A percentile compares a stretch with the other conserved stretches of the same genome.
phyloP scores from a whole-genome alignment of 768 basidiomycete genomes.

The Hydnum rufescens region DNA sequence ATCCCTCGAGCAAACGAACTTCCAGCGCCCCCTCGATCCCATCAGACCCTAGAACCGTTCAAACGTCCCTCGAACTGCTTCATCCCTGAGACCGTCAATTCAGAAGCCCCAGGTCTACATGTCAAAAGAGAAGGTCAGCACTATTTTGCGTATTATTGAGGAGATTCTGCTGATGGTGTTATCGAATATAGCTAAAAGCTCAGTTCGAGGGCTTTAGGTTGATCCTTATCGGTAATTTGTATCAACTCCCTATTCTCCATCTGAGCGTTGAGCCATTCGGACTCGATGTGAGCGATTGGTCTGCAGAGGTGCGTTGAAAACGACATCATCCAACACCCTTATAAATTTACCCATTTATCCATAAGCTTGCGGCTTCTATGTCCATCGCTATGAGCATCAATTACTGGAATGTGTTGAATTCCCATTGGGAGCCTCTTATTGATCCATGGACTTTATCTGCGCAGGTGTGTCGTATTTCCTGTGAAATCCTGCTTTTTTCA shows the following conservation, averaged over 20 bases:
- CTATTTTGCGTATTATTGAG: not conserved
- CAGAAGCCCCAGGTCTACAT: slow-evolving; percentile 13
- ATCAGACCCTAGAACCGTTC: not conserved
- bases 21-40: slow-evolving; percentile 15
- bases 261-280: slow-evolving; percentile 71
- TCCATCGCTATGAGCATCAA: slow-evolving; percentile 67
- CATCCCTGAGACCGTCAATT: slow-evolving; percentile 1
- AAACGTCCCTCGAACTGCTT: too few relatives aligned
- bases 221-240: slow-evolving; percentile 81
- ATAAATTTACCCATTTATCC: not conserved
- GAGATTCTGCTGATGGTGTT: not conserved
- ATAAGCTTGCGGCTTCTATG: slow-evolving; percentile 64
- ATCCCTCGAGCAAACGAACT: not conserved
- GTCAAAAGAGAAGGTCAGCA: slow-evolving; percentile 62
- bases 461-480: slow-evolving; percentile 24
- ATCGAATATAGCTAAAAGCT: slow-evolving; percentile 42
- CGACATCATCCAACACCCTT: not conserved
- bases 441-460: slow-evolving; percentile 88
- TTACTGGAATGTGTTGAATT: slow-evolving; percentile 94
- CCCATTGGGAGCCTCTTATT: slow-evolving; percentile 95
- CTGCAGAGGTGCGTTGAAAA: slow-evolving; percentile 44
- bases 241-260: slow-evolving; percentile 89
- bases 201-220: slow-evolving; percentile 83
- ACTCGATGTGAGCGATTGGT: slow-evolving; percentile 80
- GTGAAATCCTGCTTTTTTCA: slow-evolving; percentile 7